Evolutionary conservation across 2,329 filamentous ascomycete species (phyloP).

Genomic region (Dendrostoma leiphaemia): DNA sequence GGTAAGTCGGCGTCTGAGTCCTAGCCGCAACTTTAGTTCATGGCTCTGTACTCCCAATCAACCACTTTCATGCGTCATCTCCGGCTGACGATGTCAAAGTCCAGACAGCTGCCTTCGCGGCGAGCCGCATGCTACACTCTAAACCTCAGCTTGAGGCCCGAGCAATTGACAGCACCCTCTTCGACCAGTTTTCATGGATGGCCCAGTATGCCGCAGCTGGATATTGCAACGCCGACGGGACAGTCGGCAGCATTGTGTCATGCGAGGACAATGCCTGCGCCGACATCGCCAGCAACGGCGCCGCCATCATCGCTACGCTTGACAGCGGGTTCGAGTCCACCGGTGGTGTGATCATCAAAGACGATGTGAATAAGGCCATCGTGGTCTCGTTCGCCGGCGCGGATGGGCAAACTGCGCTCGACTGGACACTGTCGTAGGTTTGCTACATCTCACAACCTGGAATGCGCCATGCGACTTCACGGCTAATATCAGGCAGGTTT

Average conservation of each 20-base stretch:
- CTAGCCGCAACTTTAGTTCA: no score
- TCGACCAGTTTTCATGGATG: constrained; percentile 22
- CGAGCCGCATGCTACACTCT: neutral
- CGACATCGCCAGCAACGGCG: constrained; percentile 17
- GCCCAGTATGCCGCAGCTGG: constrained; percentile 23
- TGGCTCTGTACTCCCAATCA: no score
- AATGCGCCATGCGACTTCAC: no score
- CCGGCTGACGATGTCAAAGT: no score
- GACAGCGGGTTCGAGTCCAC: constrained; percentile 16
- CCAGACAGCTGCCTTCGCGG: neutral
- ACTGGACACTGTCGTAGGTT: constrained; percentile 20
- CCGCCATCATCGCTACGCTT: constrained; percentile 19
- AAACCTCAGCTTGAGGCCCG: neutral
- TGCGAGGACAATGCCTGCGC: constrained; percentile 22
- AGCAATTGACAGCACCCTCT: neutral
- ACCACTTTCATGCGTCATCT: no score
- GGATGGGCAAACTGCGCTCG: constrained; percentile 7
- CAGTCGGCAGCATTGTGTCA: constrained; percentile 13
- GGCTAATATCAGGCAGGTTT: constrained; percentile 20
- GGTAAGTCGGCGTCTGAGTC: no score
- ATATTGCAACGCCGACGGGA: constrained; percentile 24
- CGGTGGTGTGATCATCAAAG: constrained; percentile 22
- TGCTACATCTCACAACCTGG: no score
- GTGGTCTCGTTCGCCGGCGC: constrained; percentile 23
- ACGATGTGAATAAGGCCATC: constrained; percentile 20